phyloP scores from a whole-genome alignment of 2,329 filamentous ascomycete genomes.

The Helotiales sp. region DNA sequence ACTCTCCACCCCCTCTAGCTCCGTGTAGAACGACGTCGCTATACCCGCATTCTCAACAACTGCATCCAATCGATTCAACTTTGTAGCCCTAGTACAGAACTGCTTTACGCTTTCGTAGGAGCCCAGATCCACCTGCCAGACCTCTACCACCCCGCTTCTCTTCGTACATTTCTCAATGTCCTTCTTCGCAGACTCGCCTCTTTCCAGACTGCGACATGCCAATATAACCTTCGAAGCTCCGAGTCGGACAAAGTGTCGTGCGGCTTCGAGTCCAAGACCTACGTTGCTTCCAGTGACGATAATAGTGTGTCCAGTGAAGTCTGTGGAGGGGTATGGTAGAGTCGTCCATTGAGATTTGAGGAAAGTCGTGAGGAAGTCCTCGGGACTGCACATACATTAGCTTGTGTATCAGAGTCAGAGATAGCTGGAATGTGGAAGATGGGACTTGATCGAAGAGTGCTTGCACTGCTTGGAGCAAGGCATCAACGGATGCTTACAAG shows the following conservation, averaged over 20 bases:
- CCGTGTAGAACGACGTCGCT: conserved; percentile 27
- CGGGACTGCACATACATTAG: conserved; percentile 22
- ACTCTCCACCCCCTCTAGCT: conserved; percentile 36
- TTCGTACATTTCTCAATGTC: conserved; percentile 23
- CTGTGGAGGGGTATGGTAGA: conserved; percentile 33
- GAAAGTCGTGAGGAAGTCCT: conserved; percentile 36
- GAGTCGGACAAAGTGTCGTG: conserved; percentile 45
- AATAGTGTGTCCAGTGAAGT: conserved; percentile 41
- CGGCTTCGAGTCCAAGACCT: conserved; percentile 54
- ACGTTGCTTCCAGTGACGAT: conserved; percentile 56
- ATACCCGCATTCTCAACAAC: conserved; percentile 48
- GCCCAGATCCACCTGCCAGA: conserved; percentile 57
- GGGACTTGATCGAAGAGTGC: neutral
- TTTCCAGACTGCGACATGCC: conserved; percentile 29
- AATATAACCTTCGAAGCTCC: conserved; percentile 40
- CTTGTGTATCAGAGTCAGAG: neutral
- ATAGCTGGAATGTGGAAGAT: neutral
- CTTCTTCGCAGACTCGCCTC: conserved; percentile 32
- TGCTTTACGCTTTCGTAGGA: conserved; percentile 52
- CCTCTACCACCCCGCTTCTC: conserved; percentile 41
- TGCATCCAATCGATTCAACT: conserved; percentile 52
- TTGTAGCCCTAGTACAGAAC: conserved; percentile 48
- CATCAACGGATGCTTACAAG: neutral
- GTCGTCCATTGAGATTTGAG: conserved; percentile 38
- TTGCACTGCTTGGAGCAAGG: neutral